Evolutionary conservation across 495 filamentous ascomycete genomes (phyloP).

Genomic region (Penicillium manginii): DNA sequence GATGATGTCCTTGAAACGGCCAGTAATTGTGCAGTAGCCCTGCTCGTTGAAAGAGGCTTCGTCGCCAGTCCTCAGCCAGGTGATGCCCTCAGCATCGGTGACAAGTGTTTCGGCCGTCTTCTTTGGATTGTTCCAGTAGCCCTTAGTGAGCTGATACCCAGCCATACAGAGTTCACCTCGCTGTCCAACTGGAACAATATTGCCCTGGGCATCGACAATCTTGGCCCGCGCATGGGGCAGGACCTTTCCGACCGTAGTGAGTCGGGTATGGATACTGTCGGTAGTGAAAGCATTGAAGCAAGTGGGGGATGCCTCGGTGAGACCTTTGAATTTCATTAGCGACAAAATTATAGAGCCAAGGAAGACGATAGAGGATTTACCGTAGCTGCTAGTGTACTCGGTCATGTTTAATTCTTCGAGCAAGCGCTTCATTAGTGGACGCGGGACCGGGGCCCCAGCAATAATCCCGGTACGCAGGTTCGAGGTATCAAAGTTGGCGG

Average conservation of each 20-base stretch:
- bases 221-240: slow-evolving; percentile 71
- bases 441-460: slow-evolving; percentile 68
- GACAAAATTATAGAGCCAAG: not conserved
- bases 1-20: slow-evolving; percentile 83
- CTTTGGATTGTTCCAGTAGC: slow-evolving; percentile 72
- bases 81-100: slow-evolving; percentile 58
- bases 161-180: slow-evolving; percentile 69
- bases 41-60: slow-evolving; percentile 67
- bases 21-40: slow-evolving; percentile 68
- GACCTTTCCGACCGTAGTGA: slow-evolving; percentile 67
- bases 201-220: slow-evolving; percentile 64
- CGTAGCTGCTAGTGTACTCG: slow-evolving; percentile 71
- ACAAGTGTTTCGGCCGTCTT: slow-evolving; percentile 67
- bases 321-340: slow-evolving; percentile 31
- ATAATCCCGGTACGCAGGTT: slow-evolving; percentile 68
- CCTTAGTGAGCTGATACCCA: slow-evolving; percentile 68
- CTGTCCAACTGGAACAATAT: slow-evolving; percentile 60
- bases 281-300: slow-evolving; percentile 72
- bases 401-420: slow-evolving; percentile 64
- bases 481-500: slow-evolving; percentile 47
- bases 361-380: slow-evolving; percentile 14
- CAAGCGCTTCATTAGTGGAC: slow-evolving; percentile 64
- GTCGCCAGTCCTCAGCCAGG: slow-evolving; percentile 72
- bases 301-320: slow-evolving; percentile 73
- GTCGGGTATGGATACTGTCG: slow-evolving; percentile 60